Evolutionary conservation across 2,329 filamentous ascomycete species (phyloP).

Genomic region (Fusarium sp.): DNA sequence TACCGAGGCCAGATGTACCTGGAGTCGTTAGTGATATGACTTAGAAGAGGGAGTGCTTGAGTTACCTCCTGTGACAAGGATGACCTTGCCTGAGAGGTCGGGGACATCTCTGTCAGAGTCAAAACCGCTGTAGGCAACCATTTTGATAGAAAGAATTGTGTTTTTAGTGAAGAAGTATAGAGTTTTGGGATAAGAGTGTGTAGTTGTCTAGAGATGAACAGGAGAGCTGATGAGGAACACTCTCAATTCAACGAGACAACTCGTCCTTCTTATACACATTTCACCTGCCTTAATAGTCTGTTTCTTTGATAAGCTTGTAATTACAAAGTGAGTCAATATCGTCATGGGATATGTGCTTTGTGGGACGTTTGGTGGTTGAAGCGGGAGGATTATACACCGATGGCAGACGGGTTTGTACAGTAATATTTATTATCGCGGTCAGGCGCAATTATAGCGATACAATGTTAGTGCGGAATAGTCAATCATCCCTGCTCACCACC

Average conservation of each 20-base stretch:
- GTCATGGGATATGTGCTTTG: conserved; percentile 3
- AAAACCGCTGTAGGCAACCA: conserved; percentile 37
- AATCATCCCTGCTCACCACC: neutral
- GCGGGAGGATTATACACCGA: conserved; percentile 34
- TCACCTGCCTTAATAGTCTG: neutral
- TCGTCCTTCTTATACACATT: conserved; percentile 5
- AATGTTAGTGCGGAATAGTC: conserved; percentile 23
- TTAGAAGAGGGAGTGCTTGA: neutral
- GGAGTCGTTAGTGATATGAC: neutral
- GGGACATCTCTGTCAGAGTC: conserved; percentile 57
- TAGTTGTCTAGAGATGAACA: neutral
- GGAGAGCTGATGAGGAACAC: neutral
- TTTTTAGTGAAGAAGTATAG: too few relatives aligned
- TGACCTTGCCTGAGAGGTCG: conserved; percentile 59
- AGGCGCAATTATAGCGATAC: rapidly evolving
- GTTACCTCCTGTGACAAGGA: conserved; percentile 63
- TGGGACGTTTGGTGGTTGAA: conserved; percentile 2
- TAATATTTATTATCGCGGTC: conserved; percentile 20
- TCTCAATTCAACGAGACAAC: neutral
- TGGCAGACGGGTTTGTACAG: neutral
- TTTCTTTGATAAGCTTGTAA: neutral
- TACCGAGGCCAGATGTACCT: conserved; percentile 53
- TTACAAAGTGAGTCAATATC: conserved; percentile 15
- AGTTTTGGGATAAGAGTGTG: neutral
- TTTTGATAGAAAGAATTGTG: neutral